Evolutionary conservation across 257 asterid species (phyloP), one percentile per base, ranked within the genome.

Genomic region (Capsicum baccatum): DNA sequence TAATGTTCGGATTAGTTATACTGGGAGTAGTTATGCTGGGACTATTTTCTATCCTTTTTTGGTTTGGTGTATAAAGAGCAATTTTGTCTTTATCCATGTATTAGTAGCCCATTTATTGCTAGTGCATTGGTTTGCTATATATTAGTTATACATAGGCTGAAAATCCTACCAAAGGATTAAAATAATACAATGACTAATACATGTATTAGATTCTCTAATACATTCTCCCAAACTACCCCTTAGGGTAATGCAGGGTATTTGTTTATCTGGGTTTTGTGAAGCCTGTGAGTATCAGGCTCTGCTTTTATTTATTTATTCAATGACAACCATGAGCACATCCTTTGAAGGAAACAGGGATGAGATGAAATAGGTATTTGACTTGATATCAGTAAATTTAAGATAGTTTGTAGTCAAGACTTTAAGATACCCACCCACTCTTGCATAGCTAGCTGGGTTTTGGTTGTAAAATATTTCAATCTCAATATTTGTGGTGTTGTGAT

Each of bases 241-340:
- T 37, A 37, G 42, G 42, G 42, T 37, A 35, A 57, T 79, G 52
- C 16, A 56, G 35, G 54, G 33, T 79, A 16, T 47, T 64, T 35
- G 42, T 8, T 69, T 59, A 14, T 37, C 52, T 37, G 58, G 52
- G 48, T 16, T 17, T 10, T 19, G 17, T 9, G 13, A 55, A 71
- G 57, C 79, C 79, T 71, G 9, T 16, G 79, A 69, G 56, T 57
- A 44, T 17, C 17, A 71, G 56, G 9, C 79, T 71, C 37, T 69
- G 55, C 55, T 69, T 69, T 44, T 70, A 44, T 10, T 70, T 70
- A 37, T 64, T 64, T 21, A 21, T 21, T 21, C 71, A 64, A 26
- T 7, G 15, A 39, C 15, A 69, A 16, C 14, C 15, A 69, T 39
- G 52, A 69, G 78, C 54, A 8, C 33, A 69, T 16, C 12, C 39